These are phyloP conservation scores for Pseudogymnoascus sp. DNA, from an alignment of 2,329 filamentous ascomycete genomes.

Conservation along the genomic window DNA sequence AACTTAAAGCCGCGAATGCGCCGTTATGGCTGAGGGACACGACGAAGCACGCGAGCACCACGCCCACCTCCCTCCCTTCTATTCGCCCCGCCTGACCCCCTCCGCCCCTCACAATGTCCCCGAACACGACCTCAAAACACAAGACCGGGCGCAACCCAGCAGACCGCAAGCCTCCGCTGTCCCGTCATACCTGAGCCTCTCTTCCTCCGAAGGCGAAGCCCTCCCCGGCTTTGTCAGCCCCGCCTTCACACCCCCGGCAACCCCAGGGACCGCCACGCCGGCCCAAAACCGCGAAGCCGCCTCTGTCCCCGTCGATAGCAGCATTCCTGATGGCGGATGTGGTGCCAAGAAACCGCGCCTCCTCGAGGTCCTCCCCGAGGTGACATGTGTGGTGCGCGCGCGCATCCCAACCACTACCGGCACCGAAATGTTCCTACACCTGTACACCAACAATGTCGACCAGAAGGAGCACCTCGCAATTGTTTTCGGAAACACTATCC, in stretches of 20 bases:
- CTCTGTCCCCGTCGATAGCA: slow-evolving; percentile 48
- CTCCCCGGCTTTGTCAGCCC: slow-evolving; percentile 61
- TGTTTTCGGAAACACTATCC: slow-evolving; percentile 82
- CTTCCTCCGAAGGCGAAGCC: slow-evolving; percentile 13
- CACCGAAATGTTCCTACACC: slow-evolving; percentile 92
- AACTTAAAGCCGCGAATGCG: slow-evolving; percentile 6
- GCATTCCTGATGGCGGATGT: slow-evolving; percentile 44
- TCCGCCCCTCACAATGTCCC: slow-evolving; percentile 27
- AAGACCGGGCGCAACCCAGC: slow-evolving; percentile 2
- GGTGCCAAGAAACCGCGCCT: slow-evolving; percentile 60
- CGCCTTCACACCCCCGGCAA: slow-evolving; percentile 67
- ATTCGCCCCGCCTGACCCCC: slow-evolving; percentile 29
- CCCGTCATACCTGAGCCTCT: slow-evolving; percentile 15
- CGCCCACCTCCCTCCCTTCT: slow-evolving; percentile 28
- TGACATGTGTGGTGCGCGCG: slow-evolving; percentile 90
- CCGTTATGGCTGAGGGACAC: slow-evolving; percentile 14
- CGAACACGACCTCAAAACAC: slow-evolving; percentile 27
- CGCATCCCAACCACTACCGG: slow-evolving; percentile 88
- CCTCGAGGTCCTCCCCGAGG: slow-evolving; percentile 66
- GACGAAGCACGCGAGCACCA: slow-evolving; percentile 21
- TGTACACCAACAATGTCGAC: slow-evolving; percentile 88
- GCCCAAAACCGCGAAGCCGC: slow-evolving; percentile 26
- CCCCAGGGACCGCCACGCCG: slow-evolving; percentile 50
- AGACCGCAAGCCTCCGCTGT: slow-evolving; percentile 11
- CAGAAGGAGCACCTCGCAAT: slow-evolving; percentile 96